These are phyloP conservation scores for Aspergillus coremiiformis DNA, from an alignment of 495 filamentous ascomycete species.

Conservation along the genomic window DNA sequence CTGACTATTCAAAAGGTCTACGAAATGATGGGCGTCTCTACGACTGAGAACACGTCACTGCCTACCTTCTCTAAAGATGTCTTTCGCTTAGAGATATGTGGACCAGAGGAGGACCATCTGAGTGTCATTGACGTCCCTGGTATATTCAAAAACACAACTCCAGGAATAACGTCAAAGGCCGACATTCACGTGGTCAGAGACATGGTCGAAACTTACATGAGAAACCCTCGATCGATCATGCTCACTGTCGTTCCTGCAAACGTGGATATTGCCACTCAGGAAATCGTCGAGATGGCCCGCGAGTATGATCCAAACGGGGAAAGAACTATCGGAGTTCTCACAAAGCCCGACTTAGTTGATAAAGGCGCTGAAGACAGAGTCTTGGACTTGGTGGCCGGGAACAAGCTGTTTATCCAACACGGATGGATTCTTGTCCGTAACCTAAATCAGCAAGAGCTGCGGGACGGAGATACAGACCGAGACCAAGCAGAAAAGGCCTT, in stretches of 20 bases:
- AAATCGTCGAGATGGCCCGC: conserved; percentile 48
- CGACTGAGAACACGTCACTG: conserved; percentile 1
- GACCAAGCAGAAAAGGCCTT: conserved; percentile 20
- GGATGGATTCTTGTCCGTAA: conserved; percentile 55
- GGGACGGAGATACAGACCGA: conserved; percentile 7
- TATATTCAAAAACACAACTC: conserved; percentile 49
- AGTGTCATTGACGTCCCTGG: conserved; percentile 59
- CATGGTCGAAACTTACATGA: conserved; percentile 51
- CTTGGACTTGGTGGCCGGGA: conserved; percentile 41
- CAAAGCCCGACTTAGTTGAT: conserved; percentile 55
- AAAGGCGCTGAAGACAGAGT: conserved; percentile 34
- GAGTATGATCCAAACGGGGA: conserved; percentile 41
- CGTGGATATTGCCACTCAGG: conserved; percentile 55
- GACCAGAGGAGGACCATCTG: conserved; percentile 50
- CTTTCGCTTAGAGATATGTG: conserved; percentile 50
- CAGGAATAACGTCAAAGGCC: conserved; percentile 41
- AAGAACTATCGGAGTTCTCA: conserved; percentile 53
- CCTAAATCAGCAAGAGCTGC: conserved; percentile 29
- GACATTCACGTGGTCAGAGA: conserved; percentile 43
- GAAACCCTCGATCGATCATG: conserved; percentile 47
- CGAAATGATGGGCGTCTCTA: conserved; percentile 24
- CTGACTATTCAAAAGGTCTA: conserved; percentile 9
- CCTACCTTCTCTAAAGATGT: conserved; percentile 50
- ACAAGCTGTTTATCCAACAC: conserved; percentile 34
- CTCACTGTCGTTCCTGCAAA: conserved; percentile 56